A percentile compares a stretch with the other conserved stretches of the same genome.
phyloP scores from a whole-genome alignment of 148 eudicot species.

The Fagopyrum tataricum region DNA sequence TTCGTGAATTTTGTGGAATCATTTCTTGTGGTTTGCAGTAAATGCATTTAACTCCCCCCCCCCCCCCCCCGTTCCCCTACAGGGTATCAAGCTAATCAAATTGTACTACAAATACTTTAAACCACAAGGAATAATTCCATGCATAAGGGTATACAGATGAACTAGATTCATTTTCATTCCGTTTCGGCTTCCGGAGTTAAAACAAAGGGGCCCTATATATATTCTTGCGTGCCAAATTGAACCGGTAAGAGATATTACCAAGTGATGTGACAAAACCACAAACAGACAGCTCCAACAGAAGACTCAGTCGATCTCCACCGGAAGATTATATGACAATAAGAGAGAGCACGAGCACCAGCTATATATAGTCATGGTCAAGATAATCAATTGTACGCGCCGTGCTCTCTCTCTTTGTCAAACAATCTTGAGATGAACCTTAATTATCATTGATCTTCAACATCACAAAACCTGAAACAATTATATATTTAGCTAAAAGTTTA shows the following conservation, averaged over 20 bases:
- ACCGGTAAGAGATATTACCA: background rate
- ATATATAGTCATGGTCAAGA: background rate
- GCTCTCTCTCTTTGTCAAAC: slow-evolving; percentile 8
- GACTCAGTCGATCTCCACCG: background rate
- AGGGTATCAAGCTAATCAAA: no score
- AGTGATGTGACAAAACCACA: background rate
- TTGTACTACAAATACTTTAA: no score
- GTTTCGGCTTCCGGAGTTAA: no score
- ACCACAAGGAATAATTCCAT: no score
- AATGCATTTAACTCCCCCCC: no score
- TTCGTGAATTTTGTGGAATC: no score
- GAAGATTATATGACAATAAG: background rate
- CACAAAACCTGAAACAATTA: background rate
- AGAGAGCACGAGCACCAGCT: background rate
- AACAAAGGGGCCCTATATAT: no score
- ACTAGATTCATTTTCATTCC: no score
- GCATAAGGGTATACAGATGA: no score
- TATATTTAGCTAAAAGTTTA: background rate
- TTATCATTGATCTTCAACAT: background rate
- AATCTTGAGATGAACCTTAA: background rate
- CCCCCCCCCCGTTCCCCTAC: no score
- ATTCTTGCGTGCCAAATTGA: background rate
- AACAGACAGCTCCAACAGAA: background rate
- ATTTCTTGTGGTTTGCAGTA: no score
- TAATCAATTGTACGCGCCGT: background rate